Base-by-base conservation (phyloP, 2,329 filamentous ascomycete genomes). In the Karstenula rhodostoma region DNA sequence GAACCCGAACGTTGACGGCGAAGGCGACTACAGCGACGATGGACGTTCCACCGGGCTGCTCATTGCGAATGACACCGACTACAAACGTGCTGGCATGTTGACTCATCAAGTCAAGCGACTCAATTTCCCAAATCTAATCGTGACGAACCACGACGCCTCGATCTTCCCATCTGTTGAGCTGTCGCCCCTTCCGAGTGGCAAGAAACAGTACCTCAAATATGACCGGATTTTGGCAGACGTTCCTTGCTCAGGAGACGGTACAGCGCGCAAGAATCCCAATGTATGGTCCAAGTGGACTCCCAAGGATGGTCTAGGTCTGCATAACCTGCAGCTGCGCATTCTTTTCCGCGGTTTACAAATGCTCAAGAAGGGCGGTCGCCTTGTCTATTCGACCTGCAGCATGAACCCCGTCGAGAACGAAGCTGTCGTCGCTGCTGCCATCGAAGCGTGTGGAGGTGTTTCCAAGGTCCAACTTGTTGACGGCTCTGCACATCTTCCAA, bases 381-480 rank as follows among this genome's bases (percentile, higher is more conserved):
- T 98, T 29, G 94, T 99, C 55, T 99, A 98, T 82, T 98, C 94
- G 3, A 99, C 95, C 22, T 99, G 95, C 85, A 97, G 93, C 78
- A 93, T 99, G 91, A 99, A 99, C 80, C 95, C 95, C 0, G 88
- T 98, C 29, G 95, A 99, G 82, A 97, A 99, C 73, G 95, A 99
- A 80, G 90, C 95, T 7, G 93, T 98, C 17, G 84, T 99, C 61
- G 89, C 92, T 0, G 90, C 90, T 27, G 95, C 95, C 12, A 94
- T 99, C 69, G 90, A 93, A 69, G 87, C 94, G 58, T 98, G 94
- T 72, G 95, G 95, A 63, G 95, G 95, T 3, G 80, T 87, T 4
- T 84, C 86, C 15, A 95, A 94, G 73, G 90, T 99, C 52, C 86
- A 90, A 66, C 89, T 99, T 47, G 78, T 98, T 58, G 93, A 97